Evolutionary conservation across 2,329 filamentous ascomycete species (phyloP).

Genomic region (Paramyrothecium sp.): DNA sequence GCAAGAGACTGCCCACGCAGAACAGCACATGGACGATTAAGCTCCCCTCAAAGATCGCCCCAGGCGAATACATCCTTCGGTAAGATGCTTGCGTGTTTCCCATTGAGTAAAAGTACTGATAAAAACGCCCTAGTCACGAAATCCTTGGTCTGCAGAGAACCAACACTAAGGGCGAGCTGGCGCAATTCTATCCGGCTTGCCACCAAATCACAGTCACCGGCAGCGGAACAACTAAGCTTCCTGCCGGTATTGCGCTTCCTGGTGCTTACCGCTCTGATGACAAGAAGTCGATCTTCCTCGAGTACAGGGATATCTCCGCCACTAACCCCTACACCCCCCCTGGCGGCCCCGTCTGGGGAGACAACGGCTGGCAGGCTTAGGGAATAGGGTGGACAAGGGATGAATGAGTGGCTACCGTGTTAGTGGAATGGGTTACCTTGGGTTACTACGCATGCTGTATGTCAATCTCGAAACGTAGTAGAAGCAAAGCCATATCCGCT

Average conservation of each 20-base stretch:
- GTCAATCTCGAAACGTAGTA: too few relatives aligned
- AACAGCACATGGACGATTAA: slow-evolving; percentile 23
- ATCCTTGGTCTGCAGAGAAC: slow-evolving; percentile 44
- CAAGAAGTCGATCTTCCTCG: slow-evolving; percentile 20
- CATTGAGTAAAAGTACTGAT: background rate
- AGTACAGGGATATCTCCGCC: slow-evolving; percentile 18
- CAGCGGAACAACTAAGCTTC: slow-evolving; percentile 25
- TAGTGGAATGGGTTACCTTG: too few relatives aligned
- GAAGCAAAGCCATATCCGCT: too few relatives aligned
- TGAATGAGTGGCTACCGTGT: too few relatives aligned
- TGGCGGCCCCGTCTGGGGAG: slow-evolving; percentile 15
- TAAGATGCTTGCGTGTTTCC: background rate
- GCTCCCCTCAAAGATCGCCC: slow-evolving; percentile 26
- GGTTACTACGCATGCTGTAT: too few relatives aligned
- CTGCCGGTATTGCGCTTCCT: slow-evolving; percentile 20
- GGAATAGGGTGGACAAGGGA: background rate
- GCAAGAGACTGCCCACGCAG: slow-evolving; percentile 39
- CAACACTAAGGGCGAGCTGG: slow-evolving; percentile 36
- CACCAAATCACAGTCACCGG: slow-evolving; percentile 42
- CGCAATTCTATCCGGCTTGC: slow-evolving; percentile 48
- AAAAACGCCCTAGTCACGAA: slow-evolving; percentile 32
- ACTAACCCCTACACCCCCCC: slow-evolving; percentile 20
- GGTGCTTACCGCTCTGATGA: slow-evolving; percentile 18
- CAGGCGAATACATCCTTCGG: slow-evolving; percentile 40
- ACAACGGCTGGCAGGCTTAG: slow-evolving; percentile 11